A percentile compares a stretch with the other conserved stretches of the same genome.
Evolutionary conservation across 2,329 filamentous ascomycete genomes (phyloP).

Genomic region (Hymenoscyphus fraxineus): DNA sequence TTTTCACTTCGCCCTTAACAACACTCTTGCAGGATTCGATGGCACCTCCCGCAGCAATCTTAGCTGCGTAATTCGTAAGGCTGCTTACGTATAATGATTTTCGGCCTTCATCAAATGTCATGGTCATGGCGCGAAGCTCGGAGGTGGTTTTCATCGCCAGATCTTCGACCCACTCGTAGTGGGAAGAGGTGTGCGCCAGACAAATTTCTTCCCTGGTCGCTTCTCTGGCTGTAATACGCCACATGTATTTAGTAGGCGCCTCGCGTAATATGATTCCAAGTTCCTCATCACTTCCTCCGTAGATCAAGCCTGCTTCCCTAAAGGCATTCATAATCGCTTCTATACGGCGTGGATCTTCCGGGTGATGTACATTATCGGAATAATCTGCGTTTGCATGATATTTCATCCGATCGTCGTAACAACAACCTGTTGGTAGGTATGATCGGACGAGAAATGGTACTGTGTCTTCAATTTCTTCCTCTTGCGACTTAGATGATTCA

Average conservation of each 20-base stretch:
- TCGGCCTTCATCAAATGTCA: conserved; percentile 56
- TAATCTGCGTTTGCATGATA: conserved; percentile 85
- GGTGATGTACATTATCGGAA: conserved; percentile 73
- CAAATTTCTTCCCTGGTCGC: conserved; percentile 79
- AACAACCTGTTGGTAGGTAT: conserved; percentile 65
- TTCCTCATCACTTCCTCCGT: conserved; percentile 52
- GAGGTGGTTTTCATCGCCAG: conserved; percentile 53
- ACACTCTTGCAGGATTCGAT: conserved; percentile 97
- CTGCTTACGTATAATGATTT: conserved; percentile 82
- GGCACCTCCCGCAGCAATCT: conserved; percentile 83
- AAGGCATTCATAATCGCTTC: conserved; percentile 90
- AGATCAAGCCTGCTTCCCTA: conserved; percentile 75
- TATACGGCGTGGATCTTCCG: conserved; percentile 89
- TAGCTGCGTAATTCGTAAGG: conserved; percentile 74
- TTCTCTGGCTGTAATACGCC: conserved; percentile 72
- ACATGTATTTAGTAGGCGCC: conserved; percentile 60
- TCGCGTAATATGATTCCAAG: conserved; percentile 49
- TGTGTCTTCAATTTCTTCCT: conserved; percentile 8
- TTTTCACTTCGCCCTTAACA: conserved; percentile 77
- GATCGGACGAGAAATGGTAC: conserved; percentile 10
- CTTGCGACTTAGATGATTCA: conserved; percentile 17
- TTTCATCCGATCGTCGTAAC: conserved; percentile 94
- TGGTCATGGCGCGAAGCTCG: conserved; percentile 66
- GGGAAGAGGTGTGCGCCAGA: conserved; percentile 70
- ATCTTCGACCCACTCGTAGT: conserved; percentile 72